Percentiles rank a stretch among this genome's conserved stretches.
Evolutionary conservation across 768 basidiomycete genomes (phyloP).

Genomic region (Rubroboletus pulcherrimus): DNA sequence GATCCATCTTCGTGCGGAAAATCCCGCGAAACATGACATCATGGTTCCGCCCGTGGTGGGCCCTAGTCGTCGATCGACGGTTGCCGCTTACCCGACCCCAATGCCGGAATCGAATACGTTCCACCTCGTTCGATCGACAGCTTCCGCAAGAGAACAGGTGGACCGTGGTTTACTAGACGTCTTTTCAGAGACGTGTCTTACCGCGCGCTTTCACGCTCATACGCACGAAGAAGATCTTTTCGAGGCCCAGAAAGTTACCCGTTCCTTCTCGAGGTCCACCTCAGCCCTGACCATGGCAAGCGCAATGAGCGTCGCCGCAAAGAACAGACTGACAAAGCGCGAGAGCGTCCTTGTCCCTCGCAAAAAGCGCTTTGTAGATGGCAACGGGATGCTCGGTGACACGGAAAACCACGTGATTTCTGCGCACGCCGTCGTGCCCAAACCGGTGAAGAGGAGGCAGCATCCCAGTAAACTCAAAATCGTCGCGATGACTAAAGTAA

Average conservation of each 20-base stretch:
- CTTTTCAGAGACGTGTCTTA: constrained; percentile 67
- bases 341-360: constrained; percentile 69
- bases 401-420: constrained; percentile 8
- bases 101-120: constrained; percentile 48
- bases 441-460: constrained; percentile 15
- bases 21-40: constrained; percentile 16
- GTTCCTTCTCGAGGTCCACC: constrained; percentile 50
- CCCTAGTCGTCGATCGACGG: constrained; percentile 57
- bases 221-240: constrained; percentile 63
- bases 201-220: constrained; percentile 63
- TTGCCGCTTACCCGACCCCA: constrained; percentile 54
- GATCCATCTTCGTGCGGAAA: constrained; percentile 21
- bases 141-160: constrained; percentile 61
- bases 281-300: constrained; percentile 60
- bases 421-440: constrained; percentile 5
- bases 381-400: constrained; percentile 14
- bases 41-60: constrained; percentile 11
- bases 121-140: constrained; percentile 64
- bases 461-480: constrained; percentile 31
- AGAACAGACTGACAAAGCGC: constrained; percentile 55
- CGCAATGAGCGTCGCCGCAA: constrained; percentile 51
- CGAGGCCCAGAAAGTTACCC: constrained; percentile 44
- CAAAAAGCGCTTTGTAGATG: constrained; percentile 46
- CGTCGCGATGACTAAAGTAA: constrained; percentile 17
- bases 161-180: constrained; percentile 81